These are phyloP conservation scores for Sporothrix brunneoviolacea DNA, from an alignment of 2,329 filamentous ascomycete species.

Conservation along the genomic window DNA sequence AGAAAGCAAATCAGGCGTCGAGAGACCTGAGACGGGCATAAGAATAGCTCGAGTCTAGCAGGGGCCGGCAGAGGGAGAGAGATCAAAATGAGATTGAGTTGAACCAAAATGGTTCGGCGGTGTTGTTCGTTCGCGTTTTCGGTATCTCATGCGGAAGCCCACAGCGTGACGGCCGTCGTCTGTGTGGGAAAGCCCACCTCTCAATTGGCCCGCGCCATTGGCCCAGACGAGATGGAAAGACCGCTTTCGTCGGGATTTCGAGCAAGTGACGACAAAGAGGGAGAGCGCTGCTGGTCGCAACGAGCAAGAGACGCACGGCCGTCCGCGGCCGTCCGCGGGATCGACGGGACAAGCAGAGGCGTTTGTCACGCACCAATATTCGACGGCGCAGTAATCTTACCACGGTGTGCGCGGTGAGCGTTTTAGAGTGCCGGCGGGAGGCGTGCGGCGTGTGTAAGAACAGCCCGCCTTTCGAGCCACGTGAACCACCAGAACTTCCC, in stretches of 20 bases:
- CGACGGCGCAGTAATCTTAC: too few relatives aligned
- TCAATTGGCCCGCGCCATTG: constrained; percentile 12
- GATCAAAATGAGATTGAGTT: constrained; percentile 1
- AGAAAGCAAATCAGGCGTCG: neutral
- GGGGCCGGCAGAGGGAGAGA: neutral
- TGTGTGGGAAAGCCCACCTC: neutral
- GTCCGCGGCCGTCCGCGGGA: neutral
- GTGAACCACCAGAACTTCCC: constrained; percentile 8
- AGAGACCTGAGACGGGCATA: neutral
- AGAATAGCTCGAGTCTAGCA: constrained; percentile 1
- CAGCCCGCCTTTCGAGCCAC: constrained; percentile 1
- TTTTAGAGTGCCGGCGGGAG: too few relatives aligned
- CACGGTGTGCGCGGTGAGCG: too few relatives aligned
- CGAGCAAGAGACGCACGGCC: neutral
- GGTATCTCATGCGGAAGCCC: too few relatives aligned
- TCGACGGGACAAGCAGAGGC: neutral
- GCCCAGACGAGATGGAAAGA: neutral
- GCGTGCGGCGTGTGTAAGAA: too few relatives aligned
- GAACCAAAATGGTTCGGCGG: too few relatives aligned
- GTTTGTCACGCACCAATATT: too few relatives aligned
- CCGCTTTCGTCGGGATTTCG: too few relatives aligned
- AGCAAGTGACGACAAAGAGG: too few relatives aligned
- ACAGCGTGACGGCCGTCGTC: too few relatives aligned
- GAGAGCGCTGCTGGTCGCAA: too few relatives aligned
- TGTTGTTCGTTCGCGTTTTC: too few relatives aligned